Evolutionary conservation across 2,329 filamentous ascomycete species (phyloP), one percentile per base, ranked within the genome.

Genomic region (Penicillium sp.): DNA sequence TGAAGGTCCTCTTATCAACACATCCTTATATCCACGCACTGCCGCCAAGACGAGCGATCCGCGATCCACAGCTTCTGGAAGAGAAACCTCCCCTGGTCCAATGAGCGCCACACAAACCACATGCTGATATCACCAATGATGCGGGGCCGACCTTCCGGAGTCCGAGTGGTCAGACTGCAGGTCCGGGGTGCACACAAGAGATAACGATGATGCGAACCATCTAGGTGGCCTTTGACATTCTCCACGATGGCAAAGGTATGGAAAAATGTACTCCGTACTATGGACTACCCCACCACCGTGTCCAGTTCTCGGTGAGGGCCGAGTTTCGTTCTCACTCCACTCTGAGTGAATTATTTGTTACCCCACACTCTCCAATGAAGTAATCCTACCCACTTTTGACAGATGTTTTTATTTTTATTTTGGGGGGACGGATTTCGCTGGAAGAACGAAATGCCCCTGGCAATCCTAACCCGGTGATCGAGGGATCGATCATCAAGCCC

Each of bases 1-100:
- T 2, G 26, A 26, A 26, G 26, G 26, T 26, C 8, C 26, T 26
- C 26, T 27, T 49, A 59, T 56, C 49, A 35, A 54, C 54, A 35
- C 48, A 39, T 37, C 21, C 44, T 31, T 43, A 33, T 19, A 16
- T 19, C 47, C 53, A 49, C 47, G 47, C 53, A 46, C 48, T 33
- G 0, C 13, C 52, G 48, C 53, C 64, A 66, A 66, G 63, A 49
- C 56, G 63, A 63, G 53, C 10, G 64, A 67, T 67, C 64, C 50
- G 44, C 63, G 60, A 58, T 65, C 64, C 64, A 65, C 64, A 66
- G 53, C 64, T 67, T 67, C 64, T 66, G 60, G 64, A 67, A 67
- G 27, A 60, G 43, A 41, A 7, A n/a, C 35, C 45, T 48, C 51
- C 37, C 31, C 21, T 50, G 13, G 22, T 27, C 61, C 64, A 65